Conservation (phyloP, 306 rosid species). For the Rosa lucieae region DNA sequence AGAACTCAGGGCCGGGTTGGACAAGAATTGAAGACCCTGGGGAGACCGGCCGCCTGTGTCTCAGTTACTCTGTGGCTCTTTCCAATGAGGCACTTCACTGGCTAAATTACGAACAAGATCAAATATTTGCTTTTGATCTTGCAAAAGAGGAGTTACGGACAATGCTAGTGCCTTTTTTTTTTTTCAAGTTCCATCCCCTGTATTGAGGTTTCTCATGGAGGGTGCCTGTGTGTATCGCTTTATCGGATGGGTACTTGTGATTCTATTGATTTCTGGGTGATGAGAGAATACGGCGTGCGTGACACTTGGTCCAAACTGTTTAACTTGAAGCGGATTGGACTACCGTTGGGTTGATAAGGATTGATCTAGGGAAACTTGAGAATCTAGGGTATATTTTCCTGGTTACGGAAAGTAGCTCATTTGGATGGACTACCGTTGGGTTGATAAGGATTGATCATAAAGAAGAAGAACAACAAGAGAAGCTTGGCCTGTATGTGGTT, state of each 20-base stretch:
- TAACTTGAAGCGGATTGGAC: not conserved
- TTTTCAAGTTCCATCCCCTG: not conserved
- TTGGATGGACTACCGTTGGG: not conserved
- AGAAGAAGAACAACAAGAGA: not conserved
- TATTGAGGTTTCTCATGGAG: not conserved
- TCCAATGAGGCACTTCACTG: not conserved
- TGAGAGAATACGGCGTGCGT: not conserved
- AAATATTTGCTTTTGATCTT: not conserved
- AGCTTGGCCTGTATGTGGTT: not conserved
- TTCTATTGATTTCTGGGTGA: not conserved
- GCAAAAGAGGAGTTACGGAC: not conserved
- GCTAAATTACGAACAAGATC: not conserved
- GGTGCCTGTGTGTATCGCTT: not conserved
- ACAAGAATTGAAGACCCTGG: not conserved
- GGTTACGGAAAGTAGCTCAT: not conserved
- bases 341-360: not conserved
- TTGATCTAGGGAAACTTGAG: not conserved
- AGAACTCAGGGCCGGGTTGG: not conserved
- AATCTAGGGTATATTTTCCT: not conserved
- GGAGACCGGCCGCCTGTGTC: not conserved
- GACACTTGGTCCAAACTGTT: not conserved
- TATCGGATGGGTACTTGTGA: not conserved
- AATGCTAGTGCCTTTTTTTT: not conserved
- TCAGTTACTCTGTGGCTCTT: not conserved
- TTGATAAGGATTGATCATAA: not conserved